These are phyloP conservation scores for Panus rudis DNA, from an alignment of 768 basidiomycete species.

Conservation along the genomic window DNA sequence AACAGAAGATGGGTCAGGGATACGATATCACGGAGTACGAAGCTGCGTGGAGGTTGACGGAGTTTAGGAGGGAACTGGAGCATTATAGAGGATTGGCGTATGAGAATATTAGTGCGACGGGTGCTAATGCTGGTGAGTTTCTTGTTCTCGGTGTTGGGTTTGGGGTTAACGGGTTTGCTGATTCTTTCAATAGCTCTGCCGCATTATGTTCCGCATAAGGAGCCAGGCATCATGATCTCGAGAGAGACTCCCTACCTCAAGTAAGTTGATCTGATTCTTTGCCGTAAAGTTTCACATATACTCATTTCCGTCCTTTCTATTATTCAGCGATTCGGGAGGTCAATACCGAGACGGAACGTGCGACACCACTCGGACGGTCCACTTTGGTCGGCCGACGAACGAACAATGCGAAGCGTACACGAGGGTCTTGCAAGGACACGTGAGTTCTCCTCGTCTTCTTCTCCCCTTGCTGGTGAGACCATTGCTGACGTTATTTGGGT, in stretches of 20 bases:
- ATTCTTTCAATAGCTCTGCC: constrained; percentile 55
- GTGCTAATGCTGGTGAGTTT: constrained; percentile 72
- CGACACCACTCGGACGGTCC: constrained; percentile 75
- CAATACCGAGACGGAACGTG: constrained; percentile 88
- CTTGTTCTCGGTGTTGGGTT: not conserved
- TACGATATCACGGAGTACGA: constrained; percentile 90
- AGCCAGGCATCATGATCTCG: constrained; percentile 65
- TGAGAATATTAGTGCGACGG: constrained; percentile 83
- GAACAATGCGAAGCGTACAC: constrained; percentile 91
- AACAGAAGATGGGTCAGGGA: constrained; percentile 66
- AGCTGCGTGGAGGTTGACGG: constrained; percentile 76
- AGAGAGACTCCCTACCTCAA: constrained; percentile 82
- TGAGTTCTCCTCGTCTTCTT: constrained; percentile 36
- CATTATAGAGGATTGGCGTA: constrained; percentile 83
- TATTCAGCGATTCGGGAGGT: constrained; percentile 79
- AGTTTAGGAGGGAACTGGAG: constrained; percentile 64
- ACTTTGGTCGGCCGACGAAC: constrained; percentile 82
- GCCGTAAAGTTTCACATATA: constrained; percentile 8
- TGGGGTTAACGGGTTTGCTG: not conserved
- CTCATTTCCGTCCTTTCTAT: constrained; percentile 8
- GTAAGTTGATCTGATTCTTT: constrained; percentile 35
- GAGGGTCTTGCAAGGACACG: constrained; percentile 92
- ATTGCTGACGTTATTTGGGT: constrained; percentile 1
- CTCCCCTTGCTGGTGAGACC: constrained; percentile 2
- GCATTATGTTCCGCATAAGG: constrained; percentile 79